A percentile compares a stretch with the other conserved stretches of the same genome.
Evolutionary conservation across 768 basidiomycete genomes (phyloP).

Genomic region (Dictyophora rubrovolvata): DNA sequence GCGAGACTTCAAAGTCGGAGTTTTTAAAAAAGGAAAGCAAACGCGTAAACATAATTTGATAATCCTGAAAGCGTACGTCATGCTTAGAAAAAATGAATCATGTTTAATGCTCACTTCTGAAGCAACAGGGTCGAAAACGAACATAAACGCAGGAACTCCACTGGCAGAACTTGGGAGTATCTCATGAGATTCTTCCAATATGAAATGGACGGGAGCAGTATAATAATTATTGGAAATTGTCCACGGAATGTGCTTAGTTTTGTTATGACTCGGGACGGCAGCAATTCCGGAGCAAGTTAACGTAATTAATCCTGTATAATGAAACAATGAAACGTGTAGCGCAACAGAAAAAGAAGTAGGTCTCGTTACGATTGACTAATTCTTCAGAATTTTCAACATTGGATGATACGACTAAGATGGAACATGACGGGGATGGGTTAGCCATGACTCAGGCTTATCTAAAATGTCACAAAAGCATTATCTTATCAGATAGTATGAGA

Average conservation of each 20-base stretch:
- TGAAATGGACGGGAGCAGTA: conserved; percentile 64
- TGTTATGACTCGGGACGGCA: not conserved
- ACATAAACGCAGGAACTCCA: conserved; percentile 60
- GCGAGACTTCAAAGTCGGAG: conserved; percentile 58
- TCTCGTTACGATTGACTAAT: not conserved
- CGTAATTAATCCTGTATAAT: not conserved
- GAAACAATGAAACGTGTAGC: not conserved
- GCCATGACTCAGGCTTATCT: not conserved
- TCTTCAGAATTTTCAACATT: not conserved
- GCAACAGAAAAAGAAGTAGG: not conserved
- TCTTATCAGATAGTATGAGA: not conserved
- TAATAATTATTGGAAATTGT: conserved; percentile 77
- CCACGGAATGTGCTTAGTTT: conserved; percentile 44
- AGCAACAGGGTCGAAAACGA: conserved; percentile 42
- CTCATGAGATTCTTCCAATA: conserved; percentile 36
- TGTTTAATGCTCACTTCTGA: not conserved
- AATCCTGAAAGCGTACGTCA: conserved; percentile 31
- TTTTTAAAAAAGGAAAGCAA: conserved; percentile 36
- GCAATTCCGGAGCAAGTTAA: not conserved
- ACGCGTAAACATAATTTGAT: conserved; percentile 39
- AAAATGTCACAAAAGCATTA: not conserved
- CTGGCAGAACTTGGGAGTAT: conserved; percentile 32
- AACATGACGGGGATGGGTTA: not conserved
- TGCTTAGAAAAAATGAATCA: not conserved
- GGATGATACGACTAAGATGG: conserved; percentile 4